These are phyloP conservation scores for Candida khao-thaluensis DNA, from an alignment of 805 yeast species.

Conservation along the genomic window DNA sequence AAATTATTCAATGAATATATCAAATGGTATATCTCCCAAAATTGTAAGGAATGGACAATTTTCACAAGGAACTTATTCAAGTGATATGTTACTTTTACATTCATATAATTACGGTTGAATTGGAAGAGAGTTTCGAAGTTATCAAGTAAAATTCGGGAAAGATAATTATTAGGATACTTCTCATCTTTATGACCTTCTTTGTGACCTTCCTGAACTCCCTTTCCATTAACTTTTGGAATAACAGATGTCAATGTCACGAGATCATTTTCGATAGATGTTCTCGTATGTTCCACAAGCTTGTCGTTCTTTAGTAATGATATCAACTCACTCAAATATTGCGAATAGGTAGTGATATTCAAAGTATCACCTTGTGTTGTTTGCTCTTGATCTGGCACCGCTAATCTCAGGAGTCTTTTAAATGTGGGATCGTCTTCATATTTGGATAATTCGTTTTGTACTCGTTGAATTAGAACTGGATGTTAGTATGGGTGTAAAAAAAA, in stretches of 20 bases:
- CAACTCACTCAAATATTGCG: conserved; percentile 30
- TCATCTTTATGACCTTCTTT: background rate
- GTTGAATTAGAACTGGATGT: conserved; percentile 2
- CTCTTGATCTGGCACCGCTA: conserved; percentile 24
- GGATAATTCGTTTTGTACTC: background rate
- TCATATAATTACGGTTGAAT: conserved; percentile 35
- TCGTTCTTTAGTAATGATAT: conserved; percentile 27
- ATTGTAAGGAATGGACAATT: conserved; percentile 36
- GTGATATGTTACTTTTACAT: conserved; percentile 37
- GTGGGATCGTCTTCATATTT: background rate
- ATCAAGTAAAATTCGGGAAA: conserved; percentile 39
- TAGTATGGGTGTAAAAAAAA: conserved; percentile 6
- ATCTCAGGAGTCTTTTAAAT: conserved; percentile 26
- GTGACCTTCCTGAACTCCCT: background rate
- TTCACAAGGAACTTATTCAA: conserved; percentile 41
- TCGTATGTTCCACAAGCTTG: conserved; percentile 19
- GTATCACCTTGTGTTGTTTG: background rate
- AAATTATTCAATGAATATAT: conserved; percentile 31
- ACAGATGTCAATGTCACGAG: conserved; percentile 15
- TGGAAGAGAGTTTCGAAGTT: conserved; percentile 31
- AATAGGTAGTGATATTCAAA: conserved; percentile 25
- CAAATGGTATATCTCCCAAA: conserved; percentile 46
- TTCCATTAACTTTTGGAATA: conserved; percentile 6
- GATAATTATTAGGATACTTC: conserved; percentile 34
- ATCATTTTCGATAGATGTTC: conserved; percentile 28